Evolutionary conservation across 345 rosid species (phyloP).

Genomic region (Melaleuca alternifolia): DNA sequence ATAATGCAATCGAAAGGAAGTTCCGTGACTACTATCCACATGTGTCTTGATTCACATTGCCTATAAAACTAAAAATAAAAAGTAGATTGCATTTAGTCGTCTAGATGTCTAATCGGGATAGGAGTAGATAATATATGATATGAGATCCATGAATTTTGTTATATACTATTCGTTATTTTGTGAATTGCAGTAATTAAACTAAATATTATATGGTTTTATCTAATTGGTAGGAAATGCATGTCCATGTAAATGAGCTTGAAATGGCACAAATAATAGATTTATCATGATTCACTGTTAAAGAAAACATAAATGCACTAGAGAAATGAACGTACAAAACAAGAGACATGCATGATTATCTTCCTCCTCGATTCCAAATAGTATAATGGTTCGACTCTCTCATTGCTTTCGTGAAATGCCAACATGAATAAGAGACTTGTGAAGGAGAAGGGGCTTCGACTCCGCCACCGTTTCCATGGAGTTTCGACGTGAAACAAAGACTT

Average conservation of each 20-base stretch:
- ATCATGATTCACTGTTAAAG: not conserved
- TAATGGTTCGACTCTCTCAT: not conserved
- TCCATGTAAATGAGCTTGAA: not conserved
- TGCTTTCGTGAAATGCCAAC: not conserved
- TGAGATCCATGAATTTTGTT: not conserved
- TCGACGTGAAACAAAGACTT: not conserved
- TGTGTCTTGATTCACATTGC: not conserved
- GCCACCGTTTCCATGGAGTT: not conserved
- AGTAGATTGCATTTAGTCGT: not conserved
- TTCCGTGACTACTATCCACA: not conserved
- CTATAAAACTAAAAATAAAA: not conserved
- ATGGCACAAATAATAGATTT: not conserved
- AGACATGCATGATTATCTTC: not conserved
- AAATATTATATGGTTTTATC: too few species aligned
- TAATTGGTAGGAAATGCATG: not conserved
- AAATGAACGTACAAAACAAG: too few species aligned
- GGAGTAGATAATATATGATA: not conserved
- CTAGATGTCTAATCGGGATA: not conserved
- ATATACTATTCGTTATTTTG: not conserved
- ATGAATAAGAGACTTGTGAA: not conserved
- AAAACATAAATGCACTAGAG: not conserved
- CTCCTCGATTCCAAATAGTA: not conserved
- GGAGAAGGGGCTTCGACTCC: not conserved
- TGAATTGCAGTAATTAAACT: not conserved
- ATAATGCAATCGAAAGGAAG: too few species aligned